Conservation (phyloP, 768 basidiomycete genomes). For the Trametes villosa region DNA sequence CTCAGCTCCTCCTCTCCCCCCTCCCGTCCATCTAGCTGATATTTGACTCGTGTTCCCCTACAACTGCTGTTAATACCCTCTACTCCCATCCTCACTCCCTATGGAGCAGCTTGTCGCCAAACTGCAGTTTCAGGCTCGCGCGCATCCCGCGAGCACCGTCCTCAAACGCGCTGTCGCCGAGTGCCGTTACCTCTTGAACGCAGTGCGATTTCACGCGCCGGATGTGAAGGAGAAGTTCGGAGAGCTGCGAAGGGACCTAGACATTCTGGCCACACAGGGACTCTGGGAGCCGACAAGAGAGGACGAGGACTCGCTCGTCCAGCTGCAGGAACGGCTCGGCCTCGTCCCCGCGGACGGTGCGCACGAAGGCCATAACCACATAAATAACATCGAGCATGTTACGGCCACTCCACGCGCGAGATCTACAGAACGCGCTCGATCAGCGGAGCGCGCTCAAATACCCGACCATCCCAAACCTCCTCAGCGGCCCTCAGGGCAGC, state of each 20-base stretch:
- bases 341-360: not conserved
- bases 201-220: constrained; percentile 1
- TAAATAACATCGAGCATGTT: constrained; percentile 4
- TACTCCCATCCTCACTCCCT: not conserved
- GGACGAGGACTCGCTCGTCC: constrained; percentile 19
- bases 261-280: constrained; percentile 15
- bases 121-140: constrained; percentile 18
- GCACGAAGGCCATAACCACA: constrained; percentile 16
- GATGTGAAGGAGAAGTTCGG: constrained; percentile 14
- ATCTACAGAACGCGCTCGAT: not conserved
- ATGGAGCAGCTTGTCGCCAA: constrained; percentile 20
- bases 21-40: not conserved
- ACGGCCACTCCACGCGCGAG: not conserved
- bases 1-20: not conserved
- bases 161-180: constrained; percentile 13
- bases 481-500: not conserved
- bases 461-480: not conserved
- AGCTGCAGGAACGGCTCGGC: constrained; percentile 2
- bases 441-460: not conserved
- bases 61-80: not conserved
- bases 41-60: not conserved
- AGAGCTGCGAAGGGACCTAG: constrained; percentile 13
- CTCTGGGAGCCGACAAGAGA: constrained; percentile 22
- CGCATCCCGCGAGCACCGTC: constrained; percentile 12
- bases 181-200: constrained; percentile 10